A percentile compares a stretch with the other conserved stretches of the same genome.
These are phyloP conservation scores for Pogostemon cablin DNA, from an alignment of 257 asterid genomes.

Conservation along the genomic window DNA sequence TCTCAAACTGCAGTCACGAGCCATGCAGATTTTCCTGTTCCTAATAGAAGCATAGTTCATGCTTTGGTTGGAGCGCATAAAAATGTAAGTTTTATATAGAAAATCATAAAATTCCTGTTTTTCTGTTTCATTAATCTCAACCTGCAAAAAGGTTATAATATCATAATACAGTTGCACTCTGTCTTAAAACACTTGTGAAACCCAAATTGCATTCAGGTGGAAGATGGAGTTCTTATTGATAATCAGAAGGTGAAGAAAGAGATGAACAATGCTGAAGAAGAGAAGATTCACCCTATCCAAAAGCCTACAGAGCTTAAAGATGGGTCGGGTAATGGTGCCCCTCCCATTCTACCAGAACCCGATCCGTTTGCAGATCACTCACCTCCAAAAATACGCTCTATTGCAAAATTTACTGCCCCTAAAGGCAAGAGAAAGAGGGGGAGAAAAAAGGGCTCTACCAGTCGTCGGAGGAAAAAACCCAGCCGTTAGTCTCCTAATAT, in stretches of 20 bases:
- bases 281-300: conserved; percentile 44
- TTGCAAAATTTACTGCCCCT: conserved; percentile 56
- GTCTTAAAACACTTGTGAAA: background rate
- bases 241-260: conserved; percentile 56
- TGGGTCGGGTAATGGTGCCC: conserved; percentile 33
- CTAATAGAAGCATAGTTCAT: conserved; percentile 33
- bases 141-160: background rate
- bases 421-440: conserved; percentile 58
- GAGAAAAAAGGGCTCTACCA: conserved; percentile 47
- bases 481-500: conserved; percentile 32
- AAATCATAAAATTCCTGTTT: background rate
- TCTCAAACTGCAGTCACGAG: conserved; percentile 51
- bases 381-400: conserved; percentile 50
- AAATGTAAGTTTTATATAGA: conserved; percentile 38
- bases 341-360: conserved; percentile 40
- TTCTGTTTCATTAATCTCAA: background rate
- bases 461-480: conserved; percentile 46
- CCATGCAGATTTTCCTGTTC: conserved; percentile 34
- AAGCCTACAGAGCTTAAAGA: conserved; percentile 38
- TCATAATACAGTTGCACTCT: too few relatives aligned
- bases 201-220: conserved; percentile 46
- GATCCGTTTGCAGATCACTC: conserved; percentile 48
- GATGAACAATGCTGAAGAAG: conserved; percentile 49
- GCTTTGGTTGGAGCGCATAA: conserved; percentile 29
- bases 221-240: conserved; percentile 58